Evolutionary conservation across 768 basidiomycete genomes (phyloP), one percentile per base, ranked within the genome.

Genomic region (Pulveroboletus sp.): DNA sequence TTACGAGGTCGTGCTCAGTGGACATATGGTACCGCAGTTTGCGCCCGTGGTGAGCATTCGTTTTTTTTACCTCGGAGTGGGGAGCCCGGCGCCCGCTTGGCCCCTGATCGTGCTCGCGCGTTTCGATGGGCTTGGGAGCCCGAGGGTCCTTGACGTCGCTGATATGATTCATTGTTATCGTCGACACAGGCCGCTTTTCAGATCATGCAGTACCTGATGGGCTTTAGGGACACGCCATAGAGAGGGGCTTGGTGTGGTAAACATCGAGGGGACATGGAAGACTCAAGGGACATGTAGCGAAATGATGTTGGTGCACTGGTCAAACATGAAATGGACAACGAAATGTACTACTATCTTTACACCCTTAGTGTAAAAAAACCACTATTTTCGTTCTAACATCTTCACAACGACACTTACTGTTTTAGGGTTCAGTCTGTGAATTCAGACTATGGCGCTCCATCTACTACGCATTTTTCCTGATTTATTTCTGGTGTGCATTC

Each of bases 21-120:
- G 86, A 15, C 86, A 89, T 55, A 88, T 89, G 86, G 66, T 87
- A 3, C 84, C 84, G 5, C 80, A 83, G 67, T 86, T 79, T 62
- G 77, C 82, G 15, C 84, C 84, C 2, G 62, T 68, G 59, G 83
- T 81, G 57, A 62, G 80, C 68, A 4, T 3, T 8, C 8, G 27
- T 28, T 28, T 24, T 24, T 28, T 17, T 21, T 21, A 21, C 24
- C 21, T 21, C 10, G 30, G 27, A 28, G 27, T 28, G 27, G 8
- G 8, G 27, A 21, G 21, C 4, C 4, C 27, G 8, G 27, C 27
- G 27, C 27, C 13, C 3, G 21, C 21, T 21, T 21, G 21, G 21
- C 21, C 21, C n/a, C 21, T 21, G 21, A 4, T 21, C 21, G 21
- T 21, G 2, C 21, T 21, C 3, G 30, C 8, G 28, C 35, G 27